A percentile compares a stretch with the other conserved stretches of the same genome.
phyloP scores from a whole-genome alignment of 441 rosid genomes.

The Pelargonium australe region DNA sequence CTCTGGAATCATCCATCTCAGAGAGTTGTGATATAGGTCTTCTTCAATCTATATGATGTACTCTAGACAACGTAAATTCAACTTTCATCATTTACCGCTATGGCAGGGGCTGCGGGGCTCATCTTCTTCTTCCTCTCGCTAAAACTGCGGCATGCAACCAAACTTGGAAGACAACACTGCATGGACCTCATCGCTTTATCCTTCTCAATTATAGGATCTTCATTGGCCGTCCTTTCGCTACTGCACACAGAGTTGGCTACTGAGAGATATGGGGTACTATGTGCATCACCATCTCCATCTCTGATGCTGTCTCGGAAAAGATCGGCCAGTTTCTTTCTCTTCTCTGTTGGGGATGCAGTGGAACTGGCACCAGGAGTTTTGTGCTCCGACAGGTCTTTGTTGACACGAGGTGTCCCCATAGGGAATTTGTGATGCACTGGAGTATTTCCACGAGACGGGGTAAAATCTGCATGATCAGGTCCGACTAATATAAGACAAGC shows the following conservation, averaged over 20 bases:
- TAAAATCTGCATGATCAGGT: slow-evolving; percentile 55
- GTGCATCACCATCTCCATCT: slow-evolving; percentile 24
- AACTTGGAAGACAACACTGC: slow-evolving; percentile 62
- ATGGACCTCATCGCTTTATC: slow-evolving; percentile 37
- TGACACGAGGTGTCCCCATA: slow-evolving; percentile 35
- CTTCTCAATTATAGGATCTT: slow-evolving; percentile 30
- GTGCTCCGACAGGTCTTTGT: slow-evolving; percentile 26
- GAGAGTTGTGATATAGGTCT: slow-evolving; percentile 1
- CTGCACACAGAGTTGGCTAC: slow-evolving; percentile 41
- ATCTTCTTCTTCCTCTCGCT: slow-evolving; percentile 59
- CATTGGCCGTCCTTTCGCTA: slow-evolving; percentile 42
- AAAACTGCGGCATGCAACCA: slow-evolving; percentile 47
- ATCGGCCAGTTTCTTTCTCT: slow-evolving; percentile 73
- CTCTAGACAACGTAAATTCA: slow-evolving; percentile 12
- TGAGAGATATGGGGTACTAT: slow-evolving; percentile 25
- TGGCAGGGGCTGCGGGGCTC: slow-evolving; percentile 27
- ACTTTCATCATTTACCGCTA: slow-evolving; percentile 33
- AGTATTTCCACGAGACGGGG: slow-evolving; percentile 62
- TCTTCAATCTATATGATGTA: slow-evolving; percentile 7
- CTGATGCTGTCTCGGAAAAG: slow-evolving; percentile 58
- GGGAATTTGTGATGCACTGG: slow-evolving; percentile 50
- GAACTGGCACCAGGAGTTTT: slow-evolving; percentile 28
- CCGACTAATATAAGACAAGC: background rate
- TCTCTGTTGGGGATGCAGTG: slow-evolving; percentile 37
- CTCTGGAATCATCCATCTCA: background rate